phyloP scores from a whole-genome alignment of 2,329 filamentous ascomycete species.

The Zymoseptoria ardabiliae region DNA sequence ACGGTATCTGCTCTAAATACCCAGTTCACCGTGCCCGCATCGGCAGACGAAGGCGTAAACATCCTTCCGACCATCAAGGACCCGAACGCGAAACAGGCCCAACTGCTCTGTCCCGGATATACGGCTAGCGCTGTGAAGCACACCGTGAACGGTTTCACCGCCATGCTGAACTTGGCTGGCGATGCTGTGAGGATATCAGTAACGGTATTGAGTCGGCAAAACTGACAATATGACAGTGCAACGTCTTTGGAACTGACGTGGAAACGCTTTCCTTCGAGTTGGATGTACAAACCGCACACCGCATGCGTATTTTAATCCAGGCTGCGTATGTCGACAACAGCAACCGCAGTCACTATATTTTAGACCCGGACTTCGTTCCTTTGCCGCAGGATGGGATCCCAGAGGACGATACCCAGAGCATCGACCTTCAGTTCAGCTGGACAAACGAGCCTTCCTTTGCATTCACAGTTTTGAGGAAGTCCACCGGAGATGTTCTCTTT shows the following conservation, averaged over 20 bases:
- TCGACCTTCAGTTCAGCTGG: conserved; percentile 48
- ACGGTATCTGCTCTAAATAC: conserved; percentile 22
- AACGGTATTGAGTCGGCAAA: no score
- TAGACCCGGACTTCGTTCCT: conserved; percentile 57
- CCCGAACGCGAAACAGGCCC: conserved; percentile 55
- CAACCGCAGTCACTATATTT: conserved; percentile 45
- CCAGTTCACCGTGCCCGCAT: conserved; percentile 28
- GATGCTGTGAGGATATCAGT: conserved; percentile 30
- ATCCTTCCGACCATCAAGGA: conserved; percentile 57
- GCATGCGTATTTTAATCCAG: conserved; percentile 63
- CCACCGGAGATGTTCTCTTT: conserved; percentile 60
- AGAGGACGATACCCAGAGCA: conserved; percentile 34
- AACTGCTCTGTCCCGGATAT: conserved; percentile 53
- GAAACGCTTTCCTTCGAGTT: conserved; percentile 59
- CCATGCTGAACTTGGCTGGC: conserved; percentile 47
- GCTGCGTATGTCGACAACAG: conserved; percentile 51
- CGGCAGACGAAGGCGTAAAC: conserved; percentile 30
- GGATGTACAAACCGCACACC: conserved; percentile 44
- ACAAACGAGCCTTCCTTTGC: conserved; percentile 52
- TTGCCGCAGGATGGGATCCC: conserved; percentile 43
- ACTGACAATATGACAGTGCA: conserved; percentile 42
- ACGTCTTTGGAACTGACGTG: conserved; percentile 71
- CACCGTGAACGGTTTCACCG: conserved; percentile 43
- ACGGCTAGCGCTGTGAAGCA: conserved; percentile 45
- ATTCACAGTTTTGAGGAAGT: conserved; percentile 50